Base-by-base conservation (phyloP, 2,329 filamentous ascomycete genomes). In the Cladosporium sp. region DNA sequence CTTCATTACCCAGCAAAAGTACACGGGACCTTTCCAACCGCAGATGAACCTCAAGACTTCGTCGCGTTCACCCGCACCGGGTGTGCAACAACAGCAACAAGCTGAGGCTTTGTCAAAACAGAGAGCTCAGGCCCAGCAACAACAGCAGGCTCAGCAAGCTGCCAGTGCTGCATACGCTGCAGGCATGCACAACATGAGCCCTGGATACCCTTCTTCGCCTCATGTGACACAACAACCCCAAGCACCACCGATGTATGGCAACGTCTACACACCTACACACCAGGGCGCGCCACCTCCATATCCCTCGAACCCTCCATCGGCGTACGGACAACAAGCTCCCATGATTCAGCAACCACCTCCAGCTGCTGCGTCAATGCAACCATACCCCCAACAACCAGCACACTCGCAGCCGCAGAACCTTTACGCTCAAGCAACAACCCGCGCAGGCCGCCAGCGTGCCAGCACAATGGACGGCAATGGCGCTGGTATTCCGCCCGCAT, bases 1-100 rank as follows among this genome's bases (percentile, higher is more conserved):
- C 0, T 99, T 99, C 79, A 99, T 99, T 75, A 99, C 95, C 0
- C 95, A 99, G 76, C 91, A 96, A 75, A 99, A 98, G 81, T 99
- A 90, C 76, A 97, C 93, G 0, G 93, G 93, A 0, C 93, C 93
- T 3, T 99, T 99, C 75, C 91, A 98, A 57, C 95, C 95, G 10
- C 94, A 94, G 2, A 97, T 97, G 93, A 97, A 96, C 74, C 82
- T 98, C 66, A 97, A 97, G 77, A 88, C 92, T 23, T 65, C 64
- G 25, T 93, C 91, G 76, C 87, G 95, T 74, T 96, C 94, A 23
- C 92, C 93, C 16, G 93, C 94, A 6, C 94, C 93, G 5, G 94
- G 93, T 46, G 95, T 96, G 18, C 93, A 97, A 76, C 93, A 97
- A 77, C 95, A 98, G 76, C 92, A 97, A 76, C 92, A 97, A 79